Conservation (phyloP, 768 basidiomycete species). For the Russula foetens region DNA sequence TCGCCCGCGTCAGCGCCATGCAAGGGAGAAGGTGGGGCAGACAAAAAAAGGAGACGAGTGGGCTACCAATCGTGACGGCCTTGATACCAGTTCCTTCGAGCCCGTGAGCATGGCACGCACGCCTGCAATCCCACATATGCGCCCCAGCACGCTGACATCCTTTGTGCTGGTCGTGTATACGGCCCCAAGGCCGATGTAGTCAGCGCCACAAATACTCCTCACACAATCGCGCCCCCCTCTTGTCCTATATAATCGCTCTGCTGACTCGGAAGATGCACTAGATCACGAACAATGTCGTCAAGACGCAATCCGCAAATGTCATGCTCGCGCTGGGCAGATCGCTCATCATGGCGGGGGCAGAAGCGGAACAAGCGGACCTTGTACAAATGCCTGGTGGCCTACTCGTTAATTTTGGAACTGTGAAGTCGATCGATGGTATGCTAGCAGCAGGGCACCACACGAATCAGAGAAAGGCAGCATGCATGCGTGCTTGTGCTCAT, state of each 20-base stretch:
- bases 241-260: neutral
- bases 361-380: slow-evolving; percentile 77
- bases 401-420: slow-evolving; percentile 83
- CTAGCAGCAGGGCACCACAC: slow-evolving; percentile 59
- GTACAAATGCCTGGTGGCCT: slow-evolving; percentile 55
- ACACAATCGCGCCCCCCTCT: neutral
- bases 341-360: slow-evolving; percentile 89
- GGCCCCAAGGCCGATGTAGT: slow-evolving; percentile 86
- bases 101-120: slow-evolving; percentile 55
- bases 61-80: slow-evolving; percentile 77
- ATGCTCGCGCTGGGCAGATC: slow-evolving; percentile 84
- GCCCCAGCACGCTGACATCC: slow-evolving; percentile 44
- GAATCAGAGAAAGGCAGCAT: no score
- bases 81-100: slow-evolving; percentile 57
- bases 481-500: no score
- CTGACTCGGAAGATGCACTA: no score
- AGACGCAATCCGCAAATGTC: slow-evolving; percentile 83
- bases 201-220: slow-evolving; percentile 57
- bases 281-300: slow-evolving; percentile 91
- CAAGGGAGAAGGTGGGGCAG: no score
- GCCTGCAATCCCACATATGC: slow-evolving; percentile 59
- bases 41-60: neutral
- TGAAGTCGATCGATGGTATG: slow-evolving; percentile 67
- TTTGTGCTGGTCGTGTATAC: slow-evolving; percentile 81
- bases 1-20: neutral